Evolutionary conservation across 2,329 filamentous ascomycete species (phyloP), one percentile per base, ranked within the genome.

Genomic region (Aureobasidium vineae): DNA sequence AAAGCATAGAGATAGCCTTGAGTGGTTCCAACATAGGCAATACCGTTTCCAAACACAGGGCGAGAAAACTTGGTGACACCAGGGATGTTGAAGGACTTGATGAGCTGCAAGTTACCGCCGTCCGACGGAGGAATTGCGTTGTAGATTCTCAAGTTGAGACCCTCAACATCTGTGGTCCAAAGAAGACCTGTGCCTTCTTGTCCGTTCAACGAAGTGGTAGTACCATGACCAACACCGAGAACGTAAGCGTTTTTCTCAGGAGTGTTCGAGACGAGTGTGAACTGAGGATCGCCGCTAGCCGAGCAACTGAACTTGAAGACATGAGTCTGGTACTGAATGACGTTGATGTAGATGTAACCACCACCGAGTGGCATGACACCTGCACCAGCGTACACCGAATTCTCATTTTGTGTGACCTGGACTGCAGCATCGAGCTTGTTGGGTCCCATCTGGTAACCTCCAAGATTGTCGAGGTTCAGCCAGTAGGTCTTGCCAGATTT

Each of bases 281-380:
- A 86, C 2, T 79, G 78, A 0, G 84, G 81, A 11, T 82, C 78
- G 3, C 84, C 84, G 41, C 63, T 67, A 26, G 75, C 75, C 68
- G 79, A 76, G 71, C 83, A 86, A 2, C 81, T 80, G 71, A 86
- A 86, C 69, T 86, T 84, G 78, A 86, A 86, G 21, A 85, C 83
- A 59, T 83, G 79, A 0, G 83, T 83, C 16, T 81, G 79, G 70
- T 82, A 83, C 70, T 82, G 79, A 63, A 86, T 85, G 5, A 85
- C 77, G 66, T 79, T 81, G 71, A 82, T 79, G 72, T 82, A 83
- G 61, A 83, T 76, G 69, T 82, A 83, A 21, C 81, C 81, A 16
- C 79, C 80, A 43, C 79, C 79, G 0, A 79, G 71, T 4, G 81
- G 81, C 72, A 81, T 79, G 2, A 80, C 78, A 57, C 80, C 81